Conservation (phyloP, 2,329 filamentous ascomycete species). For the Pestalotiopsis sp. region DNA sequence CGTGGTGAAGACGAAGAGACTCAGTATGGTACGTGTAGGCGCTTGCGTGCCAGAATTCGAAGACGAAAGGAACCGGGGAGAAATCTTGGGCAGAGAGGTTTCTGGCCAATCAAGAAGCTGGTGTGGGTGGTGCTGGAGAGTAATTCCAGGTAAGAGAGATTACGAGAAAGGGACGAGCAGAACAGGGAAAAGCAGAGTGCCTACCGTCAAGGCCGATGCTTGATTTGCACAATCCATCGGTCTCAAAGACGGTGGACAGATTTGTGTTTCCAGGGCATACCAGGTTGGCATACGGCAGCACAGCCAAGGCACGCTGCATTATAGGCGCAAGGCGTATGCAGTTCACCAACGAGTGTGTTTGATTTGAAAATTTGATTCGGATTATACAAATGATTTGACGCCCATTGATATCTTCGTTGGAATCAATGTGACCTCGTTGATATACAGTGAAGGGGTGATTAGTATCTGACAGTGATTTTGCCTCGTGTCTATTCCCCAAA, state of each 20-base stretch:
- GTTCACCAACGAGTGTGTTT: background rate
- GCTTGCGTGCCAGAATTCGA: constrained; percentile 85
- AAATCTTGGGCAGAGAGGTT: constrained; percentile 72
- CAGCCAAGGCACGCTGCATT: background rate
- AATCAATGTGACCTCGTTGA: background rate
- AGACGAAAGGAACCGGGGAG: constrained; percentile 69
- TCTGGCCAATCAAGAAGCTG: constrained; percentile 72
- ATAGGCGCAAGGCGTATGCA: background rate
- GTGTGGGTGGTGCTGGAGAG: constrained; percentile 89
- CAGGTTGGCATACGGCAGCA: background rate
- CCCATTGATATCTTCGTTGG: background rate
- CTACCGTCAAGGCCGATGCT: constrained; percentile 3
- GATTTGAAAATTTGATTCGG: constrained; percentile 1
- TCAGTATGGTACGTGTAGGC: constrained; percentile 79
- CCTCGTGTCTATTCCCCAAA: constrained; percentile 8
- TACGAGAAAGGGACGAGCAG: constrained; percentile 23
- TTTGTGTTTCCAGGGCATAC: background rate
- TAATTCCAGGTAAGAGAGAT: constrained; percentile 64
- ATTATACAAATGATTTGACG: constrained; percentile 11
- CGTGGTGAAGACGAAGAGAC: constrained; percentile 84
- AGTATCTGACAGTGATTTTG: constrained; percentile 6
- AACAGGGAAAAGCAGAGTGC: background rate
- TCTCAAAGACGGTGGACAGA: too few relatives aligned
- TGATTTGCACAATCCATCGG: background rate
- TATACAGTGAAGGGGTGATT: constrained; percentile 11